Conservation (phyloP, 257 asterid genomes). For the Plectranthus barbatus region DNA sequence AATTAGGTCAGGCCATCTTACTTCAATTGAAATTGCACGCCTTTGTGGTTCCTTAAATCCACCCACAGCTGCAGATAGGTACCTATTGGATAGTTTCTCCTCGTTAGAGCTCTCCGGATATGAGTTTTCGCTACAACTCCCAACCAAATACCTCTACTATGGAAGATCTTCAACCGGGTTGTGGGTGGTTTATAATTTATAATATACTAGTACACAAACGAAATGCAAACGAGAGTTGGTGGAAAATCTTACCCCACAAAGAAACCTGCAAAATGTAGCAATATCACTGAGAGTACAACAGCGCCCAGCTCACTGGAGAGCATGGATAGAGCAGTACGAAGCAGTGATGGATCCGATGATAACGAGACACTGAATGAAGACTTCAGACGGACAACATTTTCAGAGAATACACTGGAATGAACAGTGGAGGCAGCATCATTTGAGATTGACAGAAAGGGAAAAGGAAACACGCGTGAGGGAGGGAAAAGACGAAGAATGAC, state of each 20-base stretch:
- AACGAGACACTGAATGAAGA: slow-evolving; percentile 47
- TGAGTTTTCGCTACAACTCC: too few relatives aligned
- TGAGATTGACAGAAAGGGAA: slow-evolving; percentile 4
- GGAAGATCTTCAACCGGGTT: too few relatives aligned
- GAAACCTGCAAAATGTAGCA: slow-evolving; percentile 81
- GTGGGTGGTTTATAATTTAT: too few relatives aligned
- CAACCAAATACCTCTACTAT: too few relatives aligned
- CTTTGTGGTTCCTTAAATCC: slow-evolving; percentile 81
- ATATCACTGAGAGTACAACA: slow-evolving; percentile 52
- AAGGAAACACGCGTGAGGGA: background rate
- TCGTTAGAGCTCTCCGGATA: too few relatives aligned
- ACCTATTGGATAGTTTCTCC: slow-evolving; percentile 32
- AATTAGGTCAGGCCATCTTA: too few relatives aligned
- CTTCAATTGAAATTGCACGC: slow-evolving; percentile 88
- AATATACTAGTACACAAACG: too few relatives aligned
- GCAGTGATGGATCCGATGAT: slow-evolving; percentile 43
- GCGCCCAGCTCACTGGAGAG: slow-evolving; percentile 56
- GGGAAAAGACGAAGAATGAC: background rate
- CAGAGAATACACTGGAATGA: slow-evolving; percentile 65
- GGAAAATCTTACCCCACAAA: slow-evolving; percentile 64
- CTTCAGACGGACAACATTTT: slow-evolving; percentile 56
- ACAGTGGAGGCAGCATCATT: background rate
- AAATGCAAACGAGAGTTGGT: too few relatives aligned
- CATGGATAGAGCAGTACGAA: slow-evolving; percentile 32
- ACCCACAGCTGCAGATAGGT: slow-evolving; percentile 56